These are phyloP conservation scores for Cryptococcus wingfieldii DNA, from an alignment of 1,284 basidiomycete genomes.

Conservation along the genomic window DNA sequence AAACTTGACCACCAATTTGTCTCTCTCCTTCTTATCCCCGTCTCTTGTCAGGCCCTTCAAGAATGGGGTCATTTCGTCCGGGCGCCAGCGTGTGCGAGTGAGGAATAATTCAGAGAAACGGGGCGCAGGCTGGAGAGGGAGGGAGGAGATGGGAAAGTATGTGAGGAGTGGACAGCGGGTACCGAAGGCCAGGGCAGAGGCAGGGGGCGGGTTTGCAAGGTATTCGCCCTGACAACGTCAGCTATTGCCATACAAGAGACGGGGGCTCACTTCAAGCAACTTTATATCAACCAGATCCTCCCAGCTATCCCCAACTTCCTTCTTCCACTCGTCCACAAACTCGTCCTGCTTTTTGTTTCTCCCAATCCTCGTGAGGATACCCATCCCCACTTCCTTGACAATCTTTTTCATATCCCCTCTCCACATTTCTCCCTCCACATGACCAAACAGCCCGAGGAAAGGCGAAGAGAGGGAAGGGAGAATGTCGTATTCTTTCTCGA, in stretches of 20 bases:
- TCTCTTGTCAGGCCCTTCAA: slow-evolving; percentile 72
- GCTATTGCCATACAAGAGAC: background rate
- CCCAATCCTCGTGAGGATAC: slow-evolving; percentile 61
- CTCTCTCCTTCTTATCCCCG: slow-evolving; percentile 66
- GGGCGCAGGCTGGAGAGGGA: slow-evolving; percentile 67
- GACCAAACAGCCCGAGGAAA: slow-evolving; percentile 75
- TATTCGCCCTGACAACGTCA: slow-evolving; percentile 62
- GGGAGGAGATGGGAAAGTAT: slow-evolving; percentile 68
- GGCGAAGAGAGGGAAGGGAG: slow-evolving; percentile 59
- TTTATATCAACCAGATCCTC: slow-evolving; percentile 56
- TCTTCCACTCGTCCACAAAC: slow-evolving; percentile 65
- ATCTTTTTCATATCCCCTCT: slow-evolving; percentile 23
- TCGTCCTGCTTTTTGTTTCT: slow-evolving; percentile 33
- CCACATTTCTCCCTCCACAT: slow-evolving; percentile 30
- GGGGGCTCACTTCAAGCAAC: slow-evolving; percentile 60
- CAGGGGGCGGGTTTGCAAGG: slow-evolving; percentile 47
- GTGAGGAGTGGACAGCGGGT: slow-evolving; percentile 45
- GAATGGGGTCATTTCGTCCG: slow-evolving; percentile 74
- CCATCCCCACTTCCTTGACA: slow-evolving; percentile 51
- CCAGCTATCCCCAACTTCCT: slow-evolving; percentile 69
- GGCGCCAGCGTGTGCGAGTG: slow-evolving; percentile 68
- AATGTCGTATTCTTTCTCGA: slow-evolving; percentile 65
- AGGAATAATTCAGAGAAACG: slow-evolving; percentile 82
- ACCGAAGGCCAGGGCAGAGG: slow-evolving; percentile 13
- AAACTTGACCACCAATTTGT: slow-evolving; percentile 79